A percentile compares a stretch with the other conserved stretches of the same genome.
Conservation (phyloP, 2,329 filamentous ascomycete species). For the Sarocladium strictum region DNA sequence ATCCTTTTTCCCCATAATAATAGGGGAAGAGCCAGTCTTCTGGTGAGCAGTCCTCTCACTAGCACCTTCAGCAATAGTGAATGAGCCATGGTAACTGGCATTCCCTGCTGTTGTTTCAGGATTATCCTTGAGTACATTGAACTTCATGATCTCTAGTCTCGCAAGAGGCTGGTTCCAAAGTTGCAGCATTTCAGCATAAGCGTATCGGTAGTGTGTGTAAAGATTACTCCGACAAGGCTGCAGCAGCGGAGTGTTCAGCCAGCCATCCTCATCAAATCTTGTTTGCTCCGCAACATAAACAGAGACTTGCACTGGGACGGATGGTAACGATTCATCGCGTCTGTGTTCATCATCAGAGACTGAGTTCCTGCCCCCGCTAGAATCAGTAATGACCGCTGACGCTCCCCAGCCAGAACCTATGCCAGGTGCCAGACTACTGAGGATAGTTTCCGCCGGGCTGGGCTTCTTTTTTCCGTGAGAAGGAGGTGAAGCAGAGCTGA, state of each 20-base stretch:
- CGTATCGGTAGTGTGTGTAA: slow-evolving; percentile 56
- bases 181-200: slow-evolving; percentile 64
- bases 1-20: slow-evolving; percentile 52
- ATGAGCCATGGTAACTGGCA: slow-evolving; percentile 28
- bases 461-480: slow-evolving; percentile 44
- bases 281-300: slow-evolving; percentile 55
- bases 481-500: slow-evolving; percentile 38
- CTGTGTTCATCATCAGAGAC: slow-evolving; percentile 48
- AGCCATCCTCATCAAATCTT: slow-evolving; percentile 64
- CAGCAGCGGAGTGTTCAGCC: slow-evolving; percentile 53
- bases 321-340: slow-evolving; percentile 37
- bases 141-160: slow-evolving; percentile 63
- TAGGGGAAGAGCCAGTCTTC: slow-evolving; percentile 40
- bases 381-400: slow-evolving; percentile 39
- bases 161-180: slow-evolving; percentile 59
- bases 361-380: slow-evolving; percentile 42
- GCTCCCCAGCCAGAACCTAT: slow-evolving; percentile 34
- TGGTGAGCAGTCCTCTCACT: slow-evolving; percentile 28
- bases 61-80: slow-evolving; percentile 32
- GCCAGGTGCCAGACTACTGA: slow-evolving; percentile 47
- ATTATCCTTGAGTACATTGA: slow-evolving; percentile 55
- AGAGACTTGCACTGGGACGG: slow-evolving; percentile 45
- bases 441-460: slow-evolving; percentile 56
- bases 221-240: slow-evolving; percentile 41
- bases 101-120: slow-evolving; percentile 19